Conservation (phyloP, 768 basidiomycete genomes). For the Naganishia antarctica region DNA sequence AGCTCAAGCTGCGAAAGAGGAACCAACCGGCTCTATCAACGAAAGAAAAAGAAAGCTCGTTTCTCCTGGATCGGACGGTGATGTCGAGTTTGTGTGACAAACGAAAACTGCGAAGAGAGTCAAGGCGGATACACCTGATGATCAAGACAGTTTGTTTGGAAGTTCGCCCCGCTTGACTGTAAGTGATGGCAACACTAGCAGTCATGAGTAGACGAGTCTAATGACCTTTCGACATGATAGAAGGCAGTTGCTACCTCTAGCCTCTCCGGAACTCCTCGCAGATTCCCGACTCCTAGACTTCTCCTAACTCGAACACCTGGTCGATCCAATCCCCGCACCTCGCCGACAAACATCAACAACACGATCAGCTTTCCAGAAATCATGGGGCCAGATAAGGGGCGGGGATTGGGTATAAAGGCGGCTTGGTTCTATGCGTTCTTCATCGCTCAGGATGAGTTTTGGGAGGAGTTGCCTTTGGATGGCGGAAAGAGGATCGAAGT, state of each 20-base stretch:
- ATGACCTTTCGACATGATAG: too few relatives aligned
- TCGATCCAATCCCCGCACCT: slow-evolving; percentile 1
- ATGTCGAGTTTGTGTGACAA: slow-evolving; percentile 1
- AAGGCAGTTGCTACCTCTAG: too few relatives aligned
- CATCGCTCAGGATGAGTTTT: slow-evolving; percentile 26
- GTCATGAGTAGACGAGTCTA: too few relatives aligned
- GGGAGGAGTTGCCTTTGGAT: slow-evolving; percentile 24
- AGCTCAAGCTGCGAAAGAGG: too few relatives aligned
- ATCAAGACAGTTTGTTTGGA: not conserved
- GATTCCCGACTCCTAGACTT: slow-evolving; percentile 12
- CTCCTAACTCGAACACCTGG: slow-evolving; percentile 23
- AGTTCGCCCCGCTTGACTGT: not conserved
- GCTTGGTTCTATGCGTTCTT: slow-evolving; percentile 25
- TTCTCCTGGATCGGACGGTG: not conserved
- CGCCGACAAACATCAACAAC: slow-evolving; percentile 10
- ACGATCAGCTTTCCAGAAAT: slow-evolving; percentile 25
- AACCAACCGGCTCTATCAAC: not conserved
- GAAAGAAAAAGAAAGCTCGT: not conserved
- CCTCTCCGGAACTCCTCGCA: not conserved
- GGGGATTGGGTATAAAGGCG: slow-evolving; percentile 9
- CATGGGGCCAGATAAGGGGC: slow-evolving; percentile 8
- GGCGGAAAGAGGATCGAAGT: not conserved
- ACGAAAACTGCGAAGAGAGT: slow-evolving; percentile 15
- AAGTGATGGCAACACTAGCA: not conserved
- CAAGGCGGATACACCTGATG: not conserved